phyloP scores from a whole-genome alignment of 2,329 filamentous ascomycete genomes.

The Pseudogymnoascus sp. region DNA sequence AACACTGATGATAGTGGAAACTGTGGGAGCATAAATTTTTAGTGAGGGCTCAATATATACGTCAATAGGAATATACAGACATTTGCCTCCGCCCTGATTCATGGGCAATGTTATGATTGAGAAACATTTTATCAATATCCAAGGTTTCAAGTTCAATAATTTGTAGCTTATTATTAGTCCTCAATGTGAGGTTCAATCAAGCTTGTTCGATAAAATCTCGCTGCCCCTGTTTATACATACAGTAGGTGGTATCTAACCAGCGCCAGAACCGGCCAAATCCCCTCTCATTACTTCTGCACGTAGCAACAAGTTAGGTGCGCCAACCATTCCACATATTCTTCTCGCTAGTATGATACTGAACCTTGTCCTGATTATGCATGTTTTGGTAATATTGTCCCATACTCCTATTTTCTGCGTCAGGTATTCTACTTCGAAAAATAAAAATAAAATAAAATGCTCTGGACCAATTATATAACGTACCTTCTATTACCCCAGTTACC shows the following conservation, averaged over 20 bases:
- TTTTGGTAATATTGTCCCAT: background rate
- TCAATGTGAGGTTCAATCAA: background rate
- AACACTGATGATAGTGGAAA: background rate
- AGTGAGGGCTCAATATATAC: background rate
- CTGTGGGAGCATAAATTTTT: background rate
- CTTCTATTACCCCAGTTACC: background rate
- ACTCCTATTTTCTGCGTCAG: background rate
- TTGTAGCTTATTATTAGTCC: background rate
- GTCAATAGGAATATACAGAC: background rate
- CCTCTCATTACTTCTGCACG: background rate
- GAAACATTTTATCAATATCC: background rate
- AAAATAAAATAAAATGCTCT: background rate
- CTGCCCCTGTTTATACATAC: background rate
- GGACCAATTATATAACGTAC: background rate
- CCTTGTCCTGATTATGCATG: background rate
- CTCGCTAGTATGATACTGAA: background rate
- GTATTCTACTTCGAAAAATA: background rate
- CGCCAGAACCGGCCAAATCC: background rate
- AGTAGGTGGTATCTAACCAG: background rate
- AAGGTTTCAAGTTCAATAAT: background rate
- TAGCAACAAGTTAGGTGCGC: background rate
- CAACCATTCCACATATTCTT: background rate
- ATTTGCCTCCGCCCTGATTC: background rate
- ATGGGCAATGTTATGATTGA: background rate
- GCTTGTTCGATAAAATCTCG: background rate